Evolutionary conservation across 1,284 basidiomycete genomes (phyloP), one percentile per base, ranked within the genome.

Genomic region (Cutaneotrichosporon sp.): DNA sequence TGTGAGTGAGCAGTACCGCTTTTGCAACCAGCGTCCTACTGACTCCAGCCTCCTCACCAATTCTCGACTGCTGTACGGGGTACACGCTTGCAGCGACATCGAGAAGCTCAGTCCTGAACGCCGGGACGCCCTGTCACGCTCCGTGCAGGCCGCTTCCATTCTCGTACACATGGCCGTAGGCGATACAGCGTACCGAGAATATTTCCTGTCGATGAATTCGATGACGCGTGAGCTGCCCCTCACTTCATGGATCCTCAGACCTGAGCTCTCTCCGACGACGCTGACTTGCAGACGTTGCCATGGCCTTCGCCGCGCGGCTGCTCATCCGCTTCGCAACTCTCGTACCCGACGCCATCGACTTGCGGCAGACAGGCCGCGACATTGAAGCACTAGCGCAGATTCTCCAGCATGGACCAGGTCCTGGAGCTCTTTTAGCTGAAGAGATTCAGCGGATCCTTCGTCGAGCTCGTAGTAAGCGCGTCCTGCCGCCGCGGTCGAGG

Each of bases 301-400:
- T 65, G 27, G 64, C 65, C 1, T 71, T 67, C 32, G 63, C 65
- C 7, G 62, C 69, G 5, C 51, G 67, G 34, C 65, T 68, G 47
- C 45, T 71, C 42, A 69, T 71, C 34, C 60, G 69, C 1, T 59
- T 68, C 52, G 59, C 63, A 5, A 65, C 59, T 14, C 51, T 71
- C n/a, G 49, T 65, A 4, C 69, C 69, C 2, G 64, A 69, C 38
- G 58, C 55, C 5, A 60, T 63, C 25, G 60, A 71, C 51, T 50
- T 63, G 5, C 48, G 65, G 16, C 63, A 62, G 34, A 60, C 65
- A 14, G 66, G 67, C 10, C 48, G 62, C 25, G 66, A 71, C 29
- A 66, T 71, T 9, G 69, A 69, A 43, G 52, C 63, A 26, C 47
- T 68, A 2, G 63, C 67, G 4, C 34, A 52, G n/a, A 54, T 65